phyloP scores from a whole-genome alignment of 148 eudicot genomes.

The Rhododendron ferrugineum region DNA sequence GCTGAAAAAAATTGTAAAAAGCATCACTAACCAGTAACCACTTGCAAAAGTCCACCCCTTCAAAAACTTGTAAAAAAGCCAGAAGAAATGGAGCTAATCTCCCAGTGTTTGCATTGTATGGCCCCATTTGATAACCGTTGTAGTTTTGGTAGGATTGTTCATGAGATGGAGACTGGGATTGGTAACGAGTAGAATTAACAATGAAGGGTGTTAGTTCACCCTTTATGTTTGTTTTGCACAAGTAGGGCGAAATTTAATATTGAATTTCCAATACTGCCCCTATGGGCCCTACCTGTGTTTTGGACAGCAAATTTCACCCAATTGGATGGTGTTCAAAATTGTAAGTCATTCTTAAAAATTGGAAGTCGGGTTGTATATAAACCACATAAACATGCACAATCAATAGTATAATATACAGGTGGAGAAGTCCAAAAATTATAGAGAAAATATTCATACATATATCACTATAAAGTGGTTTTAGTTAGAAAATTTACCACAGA shows the following conservation, averaged over 20 bases:
- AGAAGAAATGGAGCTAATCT: background rate
- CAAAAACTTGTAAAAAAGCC: background rate
- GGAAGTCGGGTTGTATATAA: background rate
- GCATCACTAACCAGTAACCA: background rate
- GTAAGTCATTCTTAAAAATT: background rate
- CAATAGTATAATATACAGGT: background rate
- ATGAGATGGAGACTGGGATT: background rate
- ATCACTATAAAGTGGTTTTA: background rate
- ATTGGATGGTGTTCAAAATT: background rate
- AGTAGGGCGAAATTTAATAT: background rate
- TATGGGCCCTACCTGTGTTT: background rate
- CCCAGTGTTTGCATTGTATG: background rate
- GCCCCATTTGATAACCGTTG: background rate
- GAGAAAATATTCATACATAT: background rate
- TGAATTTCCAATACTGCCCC: background rate
- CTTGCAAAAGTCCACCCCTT: background rate
- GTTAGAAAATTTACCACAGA: background rate
- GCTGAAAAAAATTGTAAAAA: background rate
- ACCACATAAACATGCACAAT: background rate
- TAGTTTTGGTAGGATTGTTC: background rate
- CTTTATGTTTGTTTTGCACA: background rate
- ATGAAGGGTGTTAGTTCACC: background rate
- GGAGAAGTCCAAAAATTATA: background rate
- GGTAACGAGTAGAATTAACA: background rate
- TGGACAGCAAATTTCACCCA: background rate